Conservation (phyloP, 2,329 filamentous ascomycete genomes). For the Cladosporium sp. region DNA sequence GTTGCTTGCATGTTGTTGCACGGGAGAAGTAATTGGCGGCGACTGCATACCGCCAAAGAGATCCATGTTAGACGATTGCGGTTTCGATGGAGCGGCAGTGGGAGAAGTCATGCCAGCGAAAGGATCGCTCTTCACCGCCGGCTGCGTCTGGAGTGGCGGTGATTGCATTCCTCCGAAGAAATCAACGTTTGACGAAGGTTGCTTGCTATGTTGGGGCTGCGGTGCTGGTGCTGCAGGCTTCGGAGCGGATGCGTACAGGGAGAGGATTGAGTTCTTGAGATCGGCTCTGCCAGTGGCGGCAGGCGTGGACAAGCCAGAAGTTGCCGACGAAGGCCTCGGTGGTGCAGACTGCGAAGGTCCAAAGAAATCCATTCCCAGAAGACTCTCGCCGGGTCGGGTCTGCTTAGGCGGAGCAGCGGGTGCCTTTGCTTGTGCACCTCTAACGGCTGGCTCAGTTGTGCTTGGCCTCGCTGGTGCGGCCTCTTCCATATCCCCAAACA, state of each 20-base stretch:
- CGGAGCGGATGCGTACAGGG: constrained; percentile 80
- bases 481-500: constrained; percentile 70
- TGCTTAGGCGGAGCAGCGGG: constrained; percentile 42
- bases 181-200: constrained; percentile 39
- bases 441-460: constrained; percentile 68
- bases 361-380: constrained; percentile 90
- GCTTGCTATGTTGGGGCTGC: constrained; percentile 28
- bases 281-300: constrained; percentile 75
- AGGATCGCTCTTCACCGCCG: constrained; percentile 19
- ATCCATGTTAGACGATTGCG: constrained; percentile 34
- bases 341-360: constrained; percentile 65
- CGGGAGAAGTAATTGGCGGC: constrained; percentile 35
- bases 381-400: constrained; percentile 74
- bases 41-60: constrained; percentile 62
- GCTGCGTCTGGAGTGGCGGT: constrained; percentile 37
- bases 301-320: constrained; percentile 54
- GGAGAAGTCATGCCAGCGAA: constrained; percentile 23
- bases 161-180: constrained; percentile 62
- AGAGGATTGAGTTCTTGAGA: constrained; percentile 94
- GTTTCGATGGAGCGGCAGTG: constrained; percentile 6
- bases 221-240: constrained; percentile 63
- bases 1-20: constrained; percentile 5
- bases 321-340: constrained; percentile 77
- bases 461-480: constrained; percentile 64
- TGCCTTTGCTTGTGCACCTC: constrained; percentile 42